Conservation (phyloP, 202 grass and related monocot genomes). For the Carex arenaria region DNA sequence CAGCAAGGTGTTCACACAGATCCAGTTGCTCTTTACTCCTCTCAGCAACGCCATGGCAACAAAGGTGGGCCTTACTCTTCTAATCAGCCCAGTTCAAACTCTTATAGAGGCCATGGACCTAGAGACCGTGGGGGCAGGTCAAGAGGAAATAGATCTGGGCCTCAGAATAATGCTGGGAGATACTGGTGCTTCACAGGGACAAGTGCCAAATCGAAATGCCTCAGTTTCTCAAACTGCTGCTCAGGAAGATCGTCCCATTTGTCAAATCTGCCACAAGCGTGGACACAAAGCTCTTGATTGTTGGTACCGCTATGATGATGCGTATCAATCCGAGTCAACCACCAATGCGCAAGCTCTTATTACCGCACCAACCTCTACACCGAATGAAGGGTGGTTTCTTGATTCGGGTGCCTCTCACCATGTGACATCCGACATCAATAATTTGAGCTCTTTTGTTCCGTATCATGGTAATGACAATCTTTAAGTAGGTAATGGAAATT, state of each 20-base stretch:
- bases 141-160: no score
- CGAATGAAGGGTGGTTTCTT: not conserved
- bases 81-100: no score
- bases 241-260: not conserved
- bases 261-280: not conserved
- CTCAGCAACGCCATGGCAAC: no score
- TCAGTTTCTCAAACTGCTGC: no score
- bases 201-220: rapidly evolving
- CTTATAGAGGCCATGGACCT: no score
- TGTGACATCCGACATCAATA: not conserved
- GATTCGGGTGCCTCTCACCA: not conserved
- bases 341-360: not conserved
- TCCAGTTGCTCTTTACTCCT: no score
- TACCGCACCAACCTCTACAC: not conserved
- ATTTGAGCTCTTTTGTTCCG: not conserved
- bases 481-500: not conserved
- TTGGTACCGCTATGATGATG: not conserved
- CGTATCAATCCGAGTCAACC: not conserved
- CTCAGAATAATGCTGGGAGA: no score
- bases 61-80: no score
- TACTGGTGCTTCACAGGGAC: no score
- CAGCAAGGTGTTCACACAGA: no score
- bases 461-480: not conserved
- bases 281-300: not conserved
- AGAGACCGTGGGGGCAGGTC: no score